Evolutionary conservation across 1,284 basidiomycete genomes (phyloP).

Genomic region (Neolentinus lepideus): DNA sequence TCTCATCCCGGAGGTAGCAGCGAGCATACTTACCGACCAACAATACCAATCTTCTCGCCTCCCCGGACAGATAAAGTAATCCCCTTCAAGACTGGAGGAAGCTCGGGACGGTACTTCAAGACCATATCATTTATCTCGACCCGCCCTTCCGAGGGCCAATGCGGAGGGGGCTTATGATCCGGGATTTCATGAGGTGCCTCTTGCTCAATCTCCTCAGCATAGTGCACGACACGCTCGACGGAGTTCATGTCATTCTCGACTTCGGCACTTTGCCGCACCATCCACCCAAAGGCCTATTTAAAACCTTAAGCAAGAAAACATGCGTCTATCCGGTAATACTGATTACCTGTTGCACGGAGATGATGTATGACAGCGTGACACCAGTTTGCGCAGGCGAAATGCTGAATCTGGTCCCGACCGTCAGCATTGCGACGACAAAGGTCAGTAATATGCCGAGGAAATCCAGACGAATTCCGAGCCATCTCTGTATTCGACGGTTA

Average conservation of each 20-base stretch:
- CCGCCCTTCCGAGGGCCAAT: slow-evolving; percentile 65
- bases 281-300: slow-evolving; percentile 69
- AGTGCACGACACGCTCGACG: slow-evolving; percentile 80
- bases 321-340: background rate
- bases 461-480: slow-evolving; percentile 87
- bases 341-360: slow-evolving; percentile 57
- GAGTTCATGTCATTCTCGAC: slow-evolving; percentile 92
- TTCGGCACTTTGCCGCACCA: slow-evolving; percentile 79
- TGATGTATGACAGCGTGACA: slow-evolving; percentile 70
- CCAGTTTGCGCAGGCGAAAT: slow-evolving; percentile 78
- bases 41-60: slow-evolving; percentile 89
- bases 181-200: slow-evolving; percentile 69
- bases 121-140: slow-evolving; percentile 58
- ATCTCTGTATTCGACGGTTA: slow-evolving; percentile 44
- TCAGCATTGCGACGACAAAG: slow-evolving; percentile 74
- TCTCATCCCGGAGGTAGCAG: background rate
- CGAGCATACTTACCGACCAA: slow-evolving; percentile 53
- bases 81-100: slow-evolving; percentile 62
- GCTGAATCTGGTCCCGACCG: slow-evolving; percentile 65
- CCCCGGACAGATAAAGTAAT: slow-evolving; percentile 57
- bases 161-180: slow-evolving; percentile 44
- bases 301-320: slow-evolving; percentile 6
- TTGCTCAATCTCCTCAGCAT: slow-evolving; percentile 69
- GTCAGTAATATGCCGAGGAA: slow-evolving; percentile 75
- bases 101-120: slow-evolving; percentile 65